Base-by-base conservation (phyloP, 225 moss, liverwort and hornwort genomes). In the Marchantia paleacea region DNA sequence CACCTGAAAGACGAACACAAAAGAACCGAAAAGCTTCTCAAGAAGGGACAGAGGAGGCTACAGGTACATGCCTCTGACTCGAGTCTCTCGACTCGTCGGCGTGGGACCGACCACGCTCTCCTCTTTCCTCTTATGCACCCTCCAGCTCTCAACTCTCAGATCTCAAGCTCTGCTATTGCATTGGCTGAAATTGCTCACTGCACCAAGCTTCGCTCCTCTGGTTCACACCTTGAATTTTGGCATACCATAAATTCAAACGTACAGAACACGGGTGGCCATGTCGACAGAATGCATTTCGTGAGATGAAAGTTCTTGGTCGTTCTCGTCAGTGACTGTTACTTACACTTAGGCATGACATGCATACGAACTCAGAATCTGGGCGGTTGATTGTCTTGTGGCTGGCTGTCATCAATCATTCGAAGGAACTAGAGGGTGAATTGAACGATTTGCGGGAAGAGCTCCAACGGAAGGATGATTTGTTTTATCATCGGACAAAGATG, bases 391-490 rank as follows among this genome's bases (percentile, higher is more conserved):
- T 75, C 75, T 55, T 58, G 58, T 75, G 58, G 55, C 55, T 80
- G 70, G 29, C 52, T 80, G 70, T 54, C 7, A 55, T 55, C 52
- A 0, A 19, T 64, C 13, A 61, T 47, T 22, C 57, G 15, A 70
- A 93, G 93, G 90, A 92, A 79, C 88, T 93, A 77, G 88, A 90
- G 55, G 82, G 74, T 71, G 68, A 81, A 79, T 72, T 91, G 73
- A 89, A 83, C n/a, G 89, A 92, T 72, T 80, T 93, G 77, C 91
- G 89, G 71, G 25, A 87, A 75, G 83, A 84, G 50, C 76, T 91
- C n/a, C 88, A 88, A 52, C 91, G 88, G 54, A 91, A 90, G 74
- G 90, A 90, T 22, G 93, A 93, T 82, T 85, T 89, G 80, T 80
- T 85, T 50, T 85, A 90, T 78, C 85, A 71, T 73, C 77, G 31